These are phyloP conservation scores for Papiliotrema laurentii DNA, from an alignment of 1,284 basidiomycete species.

Conservation along the genomic window DNA sequence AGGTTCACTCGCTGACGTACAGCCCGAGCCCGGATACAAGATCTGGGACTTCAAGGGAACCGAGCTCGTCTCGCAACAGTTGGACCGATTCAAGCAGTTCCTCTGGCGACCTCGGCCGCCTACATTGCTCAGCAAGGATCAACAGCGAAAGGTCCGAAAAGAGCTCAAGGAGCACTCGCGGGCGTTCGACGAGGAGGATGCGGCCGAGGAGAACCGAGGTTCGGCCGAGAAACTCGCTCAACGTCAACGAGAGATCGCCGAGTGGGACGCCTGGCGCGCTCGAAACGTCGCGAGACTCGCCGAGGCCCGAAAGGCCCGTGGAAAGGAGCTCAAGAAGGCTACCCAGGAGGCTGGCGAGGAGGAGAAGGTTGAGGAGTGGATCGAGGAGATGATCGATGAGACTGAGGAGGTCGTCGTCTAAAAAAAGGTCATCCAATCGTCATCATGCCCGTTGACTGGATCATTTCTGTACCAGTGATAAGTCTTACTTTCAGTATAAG, in stretches of 20 bases:
- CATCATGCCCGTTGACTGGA: too few relatives aligned
- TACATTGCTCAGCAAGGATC: constrained; percentile 79
- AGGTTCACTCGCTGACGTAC: constrained; percentile 2
- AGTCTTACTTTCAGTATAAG: too few relatives aligned
- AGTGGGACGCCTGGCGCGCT: constrained; percentile 92
- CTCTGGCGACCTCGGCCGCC: constrained; percentile 94
- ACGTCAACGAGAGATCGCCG: constrained; percentile 86
- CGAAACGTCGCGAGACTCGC: constrained; percentile 38
- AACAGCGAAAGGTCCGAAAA: constrained; percentile 77
- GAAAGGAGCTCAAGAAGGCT: constrained; percentile 27
- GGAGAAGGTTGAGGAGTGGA: constrained; percentile 83
- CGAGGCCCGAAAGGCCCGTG: constrained; percentile 32
- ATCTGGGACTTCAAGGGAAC: constrained; percentile 98
- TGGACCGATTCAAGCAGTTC: constrained; percentile 98
- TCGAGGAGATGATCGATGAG: constrained; percentile 88
- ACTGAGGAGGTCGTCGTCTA: constrained; percentile 64
- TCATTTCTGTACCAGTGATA: too few relatives aligned
- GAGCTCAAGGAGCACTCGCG: constrained; percentile 91
- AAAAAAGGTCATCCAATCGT: not conserved
- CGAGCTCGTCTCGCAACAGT: constrained; percentile 80
- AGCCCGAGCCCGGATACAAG: constrained; percentile 95
- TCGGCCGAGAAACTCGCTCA: constrained; percentile 89
- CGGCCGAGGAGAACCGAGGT: constrained; percentile 88
- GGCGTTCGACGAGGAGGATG: constrained; percentile 93
- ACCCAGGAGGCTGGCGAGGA: constrained; percentile 40